Evolutionary conservation across 1,284 basidiomycete genomes (phyloP), one percentile per base, ranked within the genome.

Genomic region (Xerocomus nothofagi): DNA sequence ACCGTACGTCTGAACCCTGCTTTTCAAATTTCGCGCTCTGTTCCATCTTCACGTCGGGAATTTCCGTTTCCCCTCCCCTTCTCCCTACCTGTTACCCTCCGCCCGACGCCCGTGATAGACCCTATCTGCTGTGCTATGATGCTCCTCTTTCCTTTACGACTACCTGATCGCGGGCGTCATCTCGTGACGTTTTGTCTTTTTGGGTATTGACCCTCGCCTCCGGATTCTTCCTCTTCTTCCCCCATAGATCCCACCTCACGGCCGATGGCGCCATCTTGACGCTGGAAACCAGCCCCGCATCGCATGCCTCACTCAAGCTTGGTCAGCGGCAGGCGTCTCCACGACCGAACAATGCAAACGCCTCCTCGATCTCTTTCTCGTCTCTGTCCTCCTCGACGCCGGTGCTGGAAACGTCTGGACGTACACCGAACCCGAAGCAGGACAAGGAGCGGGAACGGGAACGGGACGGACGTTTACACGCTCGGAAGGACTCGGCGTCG

Each of bases 401-500:
- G 95, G 94, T 1, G 95, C 94, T 0, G 95, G 95, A 1, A 86
- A 84, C 54, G 68, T 71, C 15, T 98, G 95, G 95, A 71, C 70
- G 14, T 98, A 90, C 68, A 76, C 72, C 11, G 93, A 96, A 57
- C 69, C 73, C 10, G 66, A 62, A 0, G 82, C 11, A 2, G 42
- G n/a, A 14, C 29, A 4, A 9, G 10, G n/a, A n/a, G n/a, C n/a
- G n/a, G n/a, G n/a, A n/a, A n/a, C n/a, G n/a, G n/a, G n/a, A n/a
- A n/a, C 10, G 3, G 26, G 80, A 0, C 71, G 78, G 61, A 73
- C 71, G 9, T 94, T 91, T 62, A 73, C 76, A 17, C 74, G 95
- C 40, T 92, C 88, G 1, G 95, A 98, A 66, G 95, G 94, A 0
- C 74, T 98, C n/a, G 95, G 88, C 0, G 87, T 98, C 5, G 95